Evolutionary conservation across 164 flowering plant genomes (phyloP).

Genomic region (Annona cherimola): DNA sequence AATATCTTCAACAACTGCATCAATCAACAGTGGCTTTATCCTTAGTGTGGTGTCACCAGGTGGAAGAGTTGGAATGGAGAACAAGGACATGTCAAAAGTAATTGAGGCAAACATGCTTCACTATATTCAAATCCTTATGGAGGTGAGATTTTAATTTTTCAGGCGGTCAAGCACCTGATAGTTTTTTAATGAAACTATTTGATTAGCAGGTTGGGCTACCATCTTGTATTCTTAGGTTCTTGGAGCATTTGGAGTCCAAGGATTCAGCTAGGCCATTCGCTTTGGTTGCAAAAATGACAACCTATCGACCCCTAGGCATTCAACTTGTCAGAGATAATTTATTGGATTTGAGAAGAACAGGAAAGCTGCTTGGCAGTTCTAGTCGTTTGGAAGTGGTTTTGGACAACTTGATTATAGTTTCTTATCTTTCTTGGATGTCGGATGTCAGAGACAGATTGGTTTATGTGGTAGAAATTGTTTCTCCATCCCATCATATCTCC

Average conservation of each 20-base stretch:
- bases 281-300: slow-evolving; percentile 81
- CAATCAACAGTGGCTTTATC: slow-evolving; percentile 86
- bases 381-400: slow-evolving; percentile 69
- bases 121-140: slow-evolving; percentile 64
- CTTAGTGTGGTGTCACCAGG: slow-evolving; percentile 81
- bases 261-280: slow-evolving; percentile 79
- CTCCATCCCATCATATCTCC: too few relatives aligned
- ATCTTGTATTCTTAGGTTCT: slow-evolving; percentile 51
- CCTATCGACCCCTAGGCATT: slow-evolving; percentile 55
- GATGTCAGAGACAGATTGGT: slow-evolving; percentile 44
- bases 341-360: slow-evolving; percentile 57
- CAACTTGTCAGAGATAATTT: slow-evolving; percentile 81
- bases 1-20: slow-evolving; percentile 73
- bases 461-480: too few relatives aligned
- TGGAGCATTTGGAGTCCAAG: slow-evolving; percentile 63
- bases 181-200: slow-evolving; percentile 15
- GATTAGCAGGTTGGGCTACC: slow-evolving; percentile 72
- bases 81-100: slow-evolving; percentile 60
- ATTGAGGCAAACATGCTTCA: slow-evolving; percentile 72
- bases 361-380: slow-evolving; percentile 53
- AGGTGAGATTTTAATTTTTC: slow-evolving; percentile 41
- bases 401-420: slow-evolving; percentile 77
- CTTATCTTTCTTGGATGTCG: slow-evolving; percentile 94
- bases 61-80: slow-evolving; percentile 59
- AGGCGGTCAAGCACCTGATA: background rate